Evolutionary conservation across 2,329 filamentous ascomycete genomes (phyloP).

Genomic region (Sporothrix brunneoviolacea): DNA sequence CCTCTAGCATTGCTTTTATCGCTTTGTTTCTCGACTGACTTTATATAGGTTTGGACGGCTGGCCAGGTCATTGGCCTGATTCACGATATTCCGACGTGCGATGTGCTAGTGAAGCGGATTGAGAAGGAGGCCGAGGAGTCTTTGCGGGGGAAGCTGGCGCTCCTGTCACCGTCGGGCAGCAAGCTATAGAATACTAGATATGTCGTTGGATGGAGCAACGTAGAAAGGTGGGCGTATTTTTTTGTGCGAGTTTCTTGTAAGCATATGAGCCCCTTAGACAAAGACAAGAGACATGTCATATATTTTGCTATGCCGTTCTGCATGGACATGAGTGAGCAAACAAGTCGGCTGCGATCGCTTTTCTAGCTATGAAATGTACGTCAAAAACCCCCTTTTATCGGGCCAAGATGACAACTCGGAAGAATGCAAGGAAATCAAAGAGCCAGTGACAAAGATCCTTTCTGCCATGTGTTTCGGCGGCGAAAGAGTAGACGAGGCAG

Average conservation of each 20-base stretch:
- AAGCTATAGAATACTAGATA: slow-evolving; percentile 51
- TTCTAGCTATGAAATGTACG: no score
- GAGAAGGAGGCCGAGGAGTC: slow-evolving; percentile 68
- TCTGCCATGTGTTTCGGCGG: slow-evolving; percentile 1
- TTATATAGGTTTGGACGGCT: slow-evolving; percentile 96
- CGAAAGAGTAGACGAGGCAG: background rate
- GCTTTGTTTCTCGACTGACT: no score
- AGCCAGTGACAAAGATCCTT: background rate
- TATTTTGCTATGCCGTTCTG: no score
- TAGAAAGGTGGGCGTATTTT: no score
- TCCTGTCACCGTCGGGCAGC: slow-evolving; percentile 45
- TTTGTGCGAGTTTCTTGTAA: background rate
- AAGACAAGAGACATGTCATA: slow-evolving; percentile 1
- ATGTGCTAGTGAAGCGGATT: slow-evolving; percentile 61
- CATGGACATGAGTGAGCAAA: no score
- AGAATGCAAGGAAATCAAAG: background rate
- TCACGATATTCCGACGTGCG: slow-evolving; percentile 74
- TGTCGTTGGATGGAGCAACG: no score
- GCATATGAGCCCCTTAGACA: background rate
- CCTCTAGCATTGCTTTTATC: no score
- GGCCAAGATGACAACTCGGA: no score
- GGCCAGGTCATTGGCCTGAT: slow-evolving; percentile 91
- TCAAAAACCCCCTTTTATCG: no score
- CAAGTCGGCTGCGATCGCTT: no score
- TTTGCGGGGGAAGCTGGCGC: slow-evolving; percentile 50